A percentile compares a stretch with the other conserved stretches of the same genome.
Evolutionary conservation across 2,329 filamentous ascomycete species (phyloP).

Genomic region (Aspergillus luchuensis): DNA sequence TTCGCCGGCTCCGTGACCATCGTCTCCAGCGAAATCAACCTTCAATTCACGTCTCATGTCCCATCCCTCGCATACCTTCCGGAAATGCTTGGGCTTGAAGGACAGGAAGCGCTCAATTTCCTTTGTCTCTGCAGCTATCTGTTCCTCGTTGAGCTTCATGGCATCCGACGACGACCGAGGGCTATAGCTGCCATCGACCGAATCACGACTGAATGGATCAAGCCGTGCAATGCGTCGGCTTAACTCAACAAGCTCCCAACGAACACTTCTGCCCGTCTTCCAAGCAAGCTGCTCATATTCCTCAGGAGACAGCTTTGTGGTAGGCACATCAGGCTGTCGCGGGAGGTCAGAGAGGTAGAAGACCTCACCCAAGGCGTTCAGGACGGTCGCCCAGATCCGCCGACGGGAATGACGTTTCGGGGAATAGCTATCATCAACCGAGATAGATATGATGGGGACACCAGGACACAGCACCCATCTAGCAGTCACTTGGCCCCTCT

Average conservation of each 20-base stretch:
- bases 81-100: conserved; percentile 75
- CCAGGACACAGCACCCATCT: conserved; percentile 91
- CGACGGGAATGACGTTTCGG: conserved; percentile 67
- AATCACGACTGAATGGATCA: conserved; percentile 71
- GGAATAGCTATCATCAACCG: conserved; percentile 80
- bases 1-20: conserved; percentile 75
- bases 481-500: conserved; percentile 77
- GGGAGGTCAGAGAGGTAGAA: conserved; percentile 80
- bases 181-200: conserved; percentile 73
- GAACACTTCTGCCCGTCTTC: conserved; percentile 74
- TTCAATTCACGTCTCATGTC: conserved; percentile 85
- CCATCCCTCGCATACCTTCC: conserved; percentile 78
- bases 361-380: conserved; percentile 91
- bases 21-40: conserved; percentile 85
- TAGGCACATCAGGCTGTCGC: conserved; percentile 53
- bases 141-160: conserved; percentile 69
- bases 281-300: conserved; percentile 70
- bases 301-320: conserved; percentile 47
- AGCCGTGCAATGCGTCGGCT: conserved; percentile 71
- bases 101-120: conserved; percentile 78
- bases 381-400: conserved; percentile 84
- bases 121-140: conserved; percentile 73
- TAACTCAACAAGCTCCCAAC: conserved; percentile 78
- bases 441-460: conserved; percentile 83
- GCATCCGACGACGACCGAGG: conserved; percentile 75